A percentile compares a stretch with the other conserved stretches of the same genome.
These are phyloP conservation scores for Xylaria sp. DNA, from an alignment of 2,329 filamentous ascomycete species.

Conservation along the genomic window DNA sequence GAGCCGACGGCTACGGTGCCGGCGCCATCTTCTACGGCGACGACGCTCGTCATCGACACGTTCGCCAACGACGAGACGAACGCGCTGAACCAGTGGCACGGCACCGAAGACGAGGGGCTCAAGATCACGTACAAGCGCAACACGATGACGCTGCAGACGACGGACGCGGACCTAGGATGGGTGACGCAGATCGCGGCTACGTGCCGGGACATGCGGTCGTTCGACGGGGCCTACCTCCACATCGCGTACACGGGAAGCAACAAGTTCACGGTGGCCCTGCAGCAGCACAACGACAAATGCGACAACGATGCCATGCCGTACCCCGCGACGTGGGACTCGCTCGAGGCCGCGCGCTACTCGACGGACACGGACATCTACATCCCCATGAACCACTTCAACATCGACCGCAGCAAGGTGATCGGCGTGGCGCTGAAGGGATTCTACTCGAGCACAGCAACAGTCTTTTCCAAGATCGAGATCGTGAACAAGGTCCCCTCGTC, in stretches of 20 bases:
- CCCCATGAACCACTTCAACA: constrained; percentile 72
- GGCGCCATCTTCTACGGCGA: constrained; percentile 60
- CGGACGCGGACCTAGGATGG: constrained; percentile 69
- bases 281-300: constrained; percentile 73
- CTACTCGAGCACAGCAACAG: constrained; percentile 62
- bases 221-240: constrained; percentile 70
- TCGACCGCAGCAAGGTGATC: constrained; percentile 65
- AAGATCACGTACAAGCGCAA: constrained; percentile 61
- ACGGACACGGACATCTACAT: constrained; percentile 69
- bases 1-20: constrained; percentile 59
- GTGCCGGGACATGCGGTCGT: constrained; percentile 66
- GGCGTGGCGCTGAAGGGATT: constrained; percentile 73
- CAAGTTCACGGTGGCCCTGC: constrained; percentile 71
- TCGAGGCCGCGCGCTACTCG: constrained; percentile 70
- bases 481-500: constrained; percentile 62
- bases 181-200: constrained; percentile 66
- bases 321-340: constrained; percentile 74
- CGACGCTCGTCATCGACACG: constrained; percentile 67
- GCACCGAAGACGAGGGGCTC: constrained; percentile 67
- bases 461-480: constrained; percentile 69
- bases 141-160: constrained; percentile 65
- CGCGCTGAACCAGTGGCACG: constrained; percentile 72
- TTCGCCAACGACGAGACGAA: constrained; percentile 66
- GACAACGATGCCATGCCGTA: constrained; percentile 65
- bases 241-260: constrained; percentile 70